A percentile compares a stretch with the other conserved stretches of the same genome.
Conservation (phyloP, 805 yeast genomes). For the Cyberlindnera suaveolens region DNA sequence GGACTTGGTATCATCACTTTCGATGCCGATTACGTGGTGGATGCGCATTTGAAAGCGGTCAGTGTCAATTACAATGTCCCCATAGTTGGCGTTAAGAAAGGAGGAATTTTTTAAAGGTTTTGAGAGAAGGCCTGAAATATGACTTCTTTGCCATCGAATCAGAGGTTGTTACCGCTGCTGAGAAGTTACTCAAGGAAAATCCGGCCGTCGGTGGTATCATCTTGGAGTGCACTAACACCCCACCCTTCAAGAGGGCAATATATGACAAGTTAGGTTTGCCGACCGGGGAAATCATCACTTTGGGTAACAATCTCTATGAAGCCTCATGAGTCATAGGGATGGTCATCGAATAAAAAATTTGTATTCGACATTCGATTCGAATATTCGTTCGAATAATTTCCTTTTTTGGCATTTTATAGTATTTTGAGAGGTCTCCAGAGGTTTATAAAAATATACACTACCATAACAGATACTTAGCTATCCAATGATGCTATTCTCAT, state of each 20-base stretch:
- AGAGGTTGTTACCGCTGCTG: conserved; percentile 23
- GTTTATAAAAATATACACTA: no score
- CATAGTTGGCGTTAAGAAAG: conserved; percentile 20
- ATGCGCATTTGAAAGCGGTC: conserved; percentile 25
- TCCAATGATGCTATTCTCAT: no score
- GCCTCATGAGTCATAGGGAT: no score
- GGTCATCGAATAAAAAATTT: no score
- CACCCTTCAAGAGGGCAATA: conserved; percentile 27
- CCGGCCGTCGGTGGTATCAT: conserved; percentile 25
- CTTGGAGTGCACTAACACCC: conserved; percentile 31
- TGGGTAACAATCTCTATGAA: conserved; percentile 16
- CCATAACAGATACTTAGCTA: no score
- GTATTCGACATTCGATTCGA: no score
- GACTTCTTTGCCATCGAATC: conserved; percentile 20
- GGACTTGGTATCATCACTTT: conserved; percentile 28
- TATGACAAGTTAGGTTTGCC: conserved; percentile 22
- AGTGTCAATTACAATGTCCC: conserved; percentile 24
- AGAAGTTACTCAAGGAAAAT: conserved; percentile 16
- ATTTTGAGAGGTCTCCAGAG: no score
- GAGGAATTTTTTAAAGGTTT: conserved; percentile 22
- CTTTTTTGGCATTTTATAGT: no score
- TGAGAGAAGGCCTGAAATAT: conserved; percentile 24
- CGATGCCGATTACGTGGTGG: conserved; percentile 23
- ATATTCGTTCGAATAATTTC: no score
- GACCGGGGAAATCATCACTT: conserved; percentile 27